Base-by-base conservation (phyloP, 73 alveolate species). In the Paramecium sexaurelia region DNA sequence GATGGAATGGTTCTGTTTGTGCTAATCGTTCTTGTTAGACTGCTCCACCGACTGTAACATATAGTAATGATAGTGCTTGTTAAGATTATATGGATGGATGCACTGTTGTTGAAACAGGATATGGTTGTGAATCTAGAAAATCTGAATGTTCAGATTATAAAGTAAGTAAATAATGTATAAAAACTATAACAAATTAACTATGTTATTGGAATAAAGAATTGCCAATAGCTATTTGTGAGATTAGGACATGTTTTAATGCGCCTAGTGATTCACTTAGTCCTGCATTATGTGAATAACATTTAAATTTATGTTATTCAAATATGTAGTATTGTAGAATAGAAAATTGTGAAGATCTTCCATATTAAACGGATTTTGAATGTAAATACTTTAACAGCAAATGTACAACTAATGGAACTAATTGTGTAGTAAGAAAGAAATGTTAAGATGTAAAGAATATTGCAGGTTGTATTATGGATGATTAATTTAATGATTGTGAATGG, bases 1-100 rank as follows among this genome's bases (percentile, higher is more conserved):
- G 86, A 71, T 71, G 86, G 86, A 71, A 71, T 71, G 86, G 86
- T n/a, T 35, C 17, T 15, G 56, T 35, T 11, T 71, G 86, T 33
- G 86, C 55, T 1, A 37, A 71, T 37, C 10, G 56, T 13, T 71
- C 86, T 17, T 71, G 86, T 10, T 35, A 15, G 2, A 71, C 86
- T 35, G 86, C 86, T 37, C 86, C 86, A 33, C 56, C 86, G 15
- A 71, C 86, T 15, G 39, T 71, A 27, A 40, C 32, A 35, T 71
- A 35, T 17, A 71, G 86, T 40, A 71, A 37, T 71, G 86, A 71
- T 17, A 71, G 57, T 10, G 57, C 86, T 33, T 71, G 86, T 71
- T 13, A 29, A 36, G 33, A 37, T 71, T 71, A 71, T 36, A 35
- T 71, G 86, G 56, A 33, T 37, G 86, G 86, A 5, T 71, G 86